Evolutionary conservation across 2,329 filamentous ascomycete species (phyloP).

Genomic region (Leptodontidium sp.): DNA sequence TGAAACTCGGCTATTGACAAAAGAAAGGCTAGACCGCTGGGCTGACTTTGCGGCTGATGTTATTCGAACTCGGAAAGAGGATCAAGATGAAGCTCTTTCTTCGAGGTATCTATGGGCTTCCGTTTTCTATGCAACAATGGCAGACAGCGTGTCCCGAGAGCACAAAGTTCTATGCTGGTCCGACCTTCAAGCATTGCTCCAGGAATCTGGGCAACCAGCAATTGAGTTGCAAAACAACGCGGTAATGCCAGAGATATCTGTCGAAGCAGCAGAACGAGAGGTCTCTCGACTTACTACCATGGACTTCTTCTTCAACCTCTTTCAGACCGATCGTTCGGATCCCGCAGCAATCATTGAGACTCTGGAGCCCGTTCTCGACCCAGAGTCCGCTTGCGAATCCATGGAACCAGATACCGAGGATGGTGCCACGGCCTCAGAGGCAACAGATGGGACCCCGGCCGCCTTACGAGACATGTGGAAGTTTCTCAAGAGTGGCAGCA

Average conservation of each 20-base stretch:
- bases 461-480: constrained; percentile 80
- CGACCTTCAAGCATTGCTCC: constrained; percentile 65
- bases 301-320: constrained; percentile 93
- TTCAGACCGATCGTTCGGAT: constrained; percentile 82
- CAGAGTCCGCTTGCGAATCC: constrained; percentile 60
- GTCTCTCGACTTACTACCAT: constrained; percentile 93
- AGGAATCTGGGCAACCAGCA: constrained; percentile 54
- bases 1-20: constrained; percentile 60
- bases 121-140: constrained; percentile 66
- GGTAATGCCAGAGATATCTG: constrained; percentile 86
- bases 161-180: constrained; percentile 68
- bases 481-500: constrained; percentile 82
- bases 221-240: constrained; percentile 82
- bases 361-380: constrained; percentile 89
- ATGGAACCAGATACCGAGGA: constrained; percentile 31
- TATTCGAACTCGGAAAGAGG: constrained; percentile 48
- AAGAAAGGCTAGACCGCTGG: constrained; percentile 68
- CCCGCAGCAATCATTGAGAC: constrained; percentile 88
- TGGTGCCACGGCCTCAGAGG: constrained; percentile 21
- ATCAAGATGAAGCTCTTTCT: constrained; percentile 51
- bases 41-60: constrained; percentile 62
- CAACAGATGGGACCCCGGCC: constrained; percentile 41
- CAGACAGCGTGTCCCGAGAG: constrained; percentile 62
- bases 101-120: constrained; percentile 73
- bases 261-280: constrained; percentile 85